These are phyloP conservation scores for Salvia sclarea DNA, from an alignment of 305 asterid genomes.

Conservation along the genomic window DNA sequence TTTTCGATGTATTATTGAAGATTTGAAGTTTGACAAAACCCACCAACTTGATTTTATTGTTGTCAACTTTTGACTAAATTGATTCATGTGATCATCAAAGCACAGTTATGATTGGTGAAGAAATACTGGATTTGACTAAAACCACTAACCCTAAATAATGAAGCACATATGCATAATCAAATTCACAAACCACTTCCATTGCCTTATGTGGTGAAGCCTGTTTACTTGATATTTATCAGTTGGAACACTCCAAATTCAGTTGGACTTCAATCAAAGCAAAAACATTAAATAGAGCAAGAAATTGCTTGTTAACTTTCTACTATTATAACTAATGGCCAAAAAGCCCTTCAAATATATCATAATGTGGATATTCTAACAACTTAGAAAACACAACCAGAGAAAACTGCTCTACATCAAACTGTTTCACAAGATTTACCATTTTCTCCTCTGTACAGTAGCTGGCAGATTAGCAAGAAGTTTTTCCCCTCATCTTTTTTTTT, in stretches of 20 bases:
- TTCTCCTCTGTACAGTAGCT: conserved; percentile 44
- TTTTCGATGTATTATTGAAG: no score
- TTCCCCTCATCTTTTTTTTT: no score
- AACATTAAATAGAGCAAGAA: background rate
- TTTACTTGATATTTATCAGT: background rate
- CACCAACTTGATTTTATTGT: background rate
- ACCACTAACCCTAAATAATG: conserved; percentile 17
- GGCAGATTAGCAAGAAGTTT: no score
- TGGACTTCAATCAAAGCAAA: background rate
- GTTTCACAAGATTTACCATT: conserved; percentile 25
- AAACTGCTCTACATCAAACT: conserved; percentile 24
- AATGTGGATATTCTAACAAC: conserved; percentile 12
- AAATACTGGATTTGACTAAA: conserved; percentile 14
- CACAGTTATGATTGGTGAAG: background rate
- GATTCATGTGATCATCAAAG: conserved; percentile 2
- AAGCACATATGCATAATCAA: no score
- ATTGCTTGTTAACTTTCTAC: conserved; percentile 12
- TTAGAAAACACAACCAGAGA: conserved; percentile 24
- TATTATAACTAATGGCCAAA: conserved; percentile 21
- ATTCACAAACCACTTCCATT: conserved; percentile 19
- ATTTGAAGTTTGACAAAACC: no score
- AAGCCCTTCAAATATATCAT: conserved; percentile 17
- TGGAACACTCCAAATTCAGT: background rate
- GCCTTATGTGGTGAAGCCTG: background rate
- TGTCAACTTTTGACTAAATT: conserved; percentile 15